Conservation (phyloP, 2,329 filamentous ascomycete species). For the Biscogniauxia marginata region DNA sequence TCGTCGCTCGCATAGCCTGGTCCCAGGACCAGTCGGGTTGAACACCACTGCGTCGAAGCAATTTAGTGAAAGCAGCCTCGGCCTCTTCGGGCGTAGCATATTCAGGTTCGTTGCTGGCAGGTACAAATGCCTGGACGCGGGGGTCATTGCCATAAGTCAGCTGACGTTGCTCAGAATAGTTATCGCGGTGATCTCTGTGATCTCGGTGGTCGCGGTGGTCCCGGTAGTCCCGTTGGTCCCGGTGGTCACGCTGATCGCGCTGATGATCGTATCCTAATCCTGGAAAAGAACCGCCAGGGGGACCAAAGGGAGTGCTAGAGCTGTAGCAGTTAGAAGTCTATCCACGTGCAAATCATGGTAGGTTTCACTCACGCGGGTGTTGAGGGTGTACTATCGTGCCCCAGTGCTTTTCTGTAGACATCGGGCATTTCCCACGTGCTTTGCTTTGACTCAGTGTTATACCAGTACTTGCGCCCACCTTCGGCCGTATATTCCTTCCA, state of each 20-base stretch:
- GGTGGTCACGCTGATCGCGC: constrained; percentile 22
- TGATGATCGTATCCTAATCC: constrained; percentile 37
- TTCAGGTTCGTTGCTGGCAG: constrained; percentile 69
- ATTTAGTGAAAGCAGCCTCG: constrained; percentile 88
- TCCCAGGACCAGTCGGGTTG: constrained; percentile 93
- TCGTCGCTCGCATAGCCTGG: constrained; percentile 79
- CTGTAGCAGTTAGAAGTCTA: constrained; percentile 23
- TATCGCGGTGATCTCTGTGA: constrained; percentile 37
- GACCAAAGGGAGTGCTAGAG: constrained; percentile 42
- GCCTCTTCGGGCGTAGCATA: constrained; percentile 82
- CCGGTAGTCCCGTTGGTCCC: constrained; percentile 15
- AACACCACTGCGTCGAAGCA: constrained; percentile 80
- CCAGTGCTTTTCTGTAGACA: constrained; percentile 72
- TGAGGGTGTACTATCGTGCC: constrained; percentile 49
- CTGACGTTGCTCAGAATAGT: constrained; percentile 55
- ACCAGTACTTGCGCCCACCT: constrained; percentile 91
- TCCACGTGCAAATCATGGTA: background rate
- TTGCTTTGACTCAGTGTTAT: constrained; percentile 86
- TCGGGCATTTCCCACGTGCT: constrained; percentile 96
- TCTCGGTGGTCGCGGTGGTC: constrained; percentile 14
- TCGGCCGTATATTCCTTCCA: constrained; percentile 92
- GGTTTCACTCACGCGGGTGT: constrained; percentile 41
- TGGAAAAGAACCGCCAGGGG: constrained; percentile 38
- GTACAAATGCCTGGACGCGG: constrained; percentile 58
- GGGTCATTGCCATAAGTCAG: constrained; percentile 56